Base-by-base conservation (phyloP, 495 filamentous ascomycete species). In the Cercophora scortea region DNA sequence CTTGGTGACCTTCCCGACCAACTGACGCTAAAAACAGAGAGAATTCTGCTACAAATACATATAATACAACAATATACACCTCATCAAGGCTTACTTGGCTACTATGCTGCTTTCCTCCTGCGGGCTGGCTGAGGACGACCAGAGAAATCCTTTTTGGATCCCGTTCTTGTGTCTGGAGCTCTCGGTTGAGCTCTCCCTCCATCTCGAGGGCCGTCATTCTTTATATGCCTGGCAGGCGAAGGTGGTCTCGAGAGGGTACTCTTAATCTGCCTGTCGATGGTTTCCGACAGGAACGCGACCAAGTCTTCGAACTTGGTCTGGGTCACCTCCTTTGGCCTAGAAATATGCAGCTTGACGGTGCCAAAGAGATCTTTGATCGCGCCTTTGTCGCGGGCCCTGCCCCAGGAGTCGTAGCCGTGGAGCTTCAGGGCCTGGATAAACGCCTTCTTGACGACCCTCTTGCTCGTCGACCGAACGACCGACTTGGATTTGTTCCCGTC, bases 381-480 rank as follows among this genome's bases (percentile, higher is more conserved):
- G 9, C 7, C 36, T 38, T 11, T 3, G 36, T 33, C 15, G 7
- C 19, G 5, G 40, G 35, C n/a, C 41, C 16, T 15, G 15, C 49
- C 49, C 4, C 6, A 12, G 12, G 9, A 8, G 32, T 42, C 16
- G 36, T 53, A 57, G 32, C 42, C 44, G 40, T 45, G 41, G 17
- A 8, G 16, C 42, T 46, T 42, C 11, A 57, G 50, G 1, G 55
- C 55, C 17, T 5, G 36, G 10, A 42, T n/a, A n/a, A 56, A 19
- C 11, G 84, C 84, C 16, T 67, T 59, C 34, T 71, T 64, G 9
- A 82, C 40, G 64, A 77, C 74, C 59, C 76, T 74, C 32, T 60
- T 62, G 8, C 69, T 66, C 73, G 69, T 78, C 5, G 64, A 74
- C 40, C 81, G 74, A 13, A 89, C 76, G 41, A 82, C 76, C 13